Conservation (phyloP, 139 green algal genomes). For the Nannochloris sp. region DNA sequence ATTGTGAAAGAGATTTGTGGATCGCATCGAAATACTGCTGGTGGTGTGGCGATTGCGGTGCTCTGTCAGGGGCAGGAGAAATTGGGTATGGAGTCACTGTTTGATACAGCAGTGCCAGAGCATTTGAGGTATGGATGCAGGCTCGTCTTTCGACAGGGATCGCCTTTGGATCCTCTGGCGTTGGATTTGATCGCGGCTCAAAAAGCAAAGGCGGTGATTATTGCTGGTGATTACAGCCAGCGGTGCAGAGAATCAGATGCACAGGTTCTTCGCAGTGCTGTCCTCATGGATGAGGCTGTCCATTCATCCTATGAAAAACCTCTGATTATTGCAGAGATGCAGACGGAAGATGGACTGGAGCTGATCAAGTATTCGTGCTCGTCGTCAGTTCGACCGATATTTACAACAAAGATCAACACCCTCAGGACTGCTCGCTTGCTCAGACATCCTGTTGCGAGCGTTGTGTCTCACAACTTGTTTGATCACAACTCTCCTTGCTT, state of each 20-base stretch:
- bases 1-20: constrained; percentile 33
- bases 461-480: constrained; percentile 6
- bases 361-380: constrained; percentile 46
- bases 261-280: constrained; percentile 2
- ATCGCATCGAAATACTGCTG: constrained; percentile 17
- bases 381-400: constrained; percentile 32
- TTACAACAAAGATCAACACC: constrained; percentile 44
- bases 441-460: background rate
- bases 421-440: constrained; percentile 16
- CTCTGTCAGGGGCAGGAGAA: constrained; percentile 37
- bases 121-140: constrained; percentile 20
- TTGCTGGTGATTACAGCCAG: constrained; percentile 11
- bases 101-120: constrained; percentile 15
- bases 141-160: constrained; percentile 49
- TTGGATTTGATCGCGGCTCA: constrained; percentile 8
- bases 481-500: constrained; percentile 7
- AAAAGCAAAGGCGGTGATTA: constrained; percentile 9
- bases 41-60: constrained; percentile 18
- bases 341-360: constrained; percentile 18
- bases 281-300: constrained; percentile 12
- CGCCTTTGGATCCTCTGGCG: constrained; percentile 16
- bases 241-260: constrained; percentile 5
- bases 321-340: background rate
- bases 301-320: background rate
- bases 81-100: constrained; percentile 45